Evolutionary conservation across 805 yeast species (phyloP).

Genomic region (Saccharomyces kudriavzevii): DNA sequence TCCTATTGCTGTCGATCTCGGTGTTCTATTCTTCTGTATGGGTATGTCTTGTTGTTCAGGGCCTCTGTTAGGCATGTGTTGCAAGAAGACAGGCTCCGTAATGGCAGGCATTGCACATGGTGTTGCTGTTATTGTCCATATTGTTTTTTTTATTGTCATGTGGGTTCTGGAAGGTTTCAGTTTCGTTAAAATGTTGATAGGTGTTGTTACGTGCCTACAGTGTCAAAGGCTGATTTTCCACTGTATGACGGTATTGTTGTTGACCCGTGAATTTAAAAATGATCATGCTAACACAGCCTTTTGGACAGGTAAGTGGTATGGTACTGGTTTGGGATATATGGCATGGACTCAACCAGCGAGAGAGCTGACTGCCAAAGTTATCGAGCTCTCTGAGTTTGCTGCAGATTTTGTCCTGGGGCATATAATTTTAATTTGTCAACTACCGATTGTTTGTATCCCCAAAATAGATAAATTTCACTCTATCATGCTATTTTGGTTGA

Average conservation of each 20-base stretch:
- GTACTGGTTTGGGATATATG: constrained; percentile 81
- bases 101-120: constrained; percentile 96
- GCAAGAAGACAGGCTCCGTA: constrained; percentile 94
- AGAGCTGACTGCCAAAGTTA: constrained; percentile 87
- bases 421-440: constrained; percentile 72
- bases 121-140: constrained; percentile 77
- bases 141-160: constrained; percentile 84
- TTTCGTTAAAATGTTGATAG: constrained; percentile 79
- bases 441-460: constrained; percentile 81
- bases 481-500: constrained; percentile 95
- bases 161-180: constrained; percentile 94
- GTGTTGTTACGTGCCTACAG: constrained; percentile 73
- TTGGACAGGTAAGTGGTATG: constrained; percentile 99
- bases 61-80: constrained; percentile 85
- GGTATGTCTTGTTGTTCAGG: constrained; percentile 93
- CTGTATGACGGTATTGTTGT: constrained; percentile 61
- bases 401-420: constrained; percentile 96
- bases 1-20: constrained; percentile 85
- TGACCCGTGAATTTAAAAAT: constrained; percentile 92
- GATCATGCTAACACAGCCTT: constrained; percentile 94
- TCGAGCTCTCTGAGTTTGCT: constrained; percentile 90
- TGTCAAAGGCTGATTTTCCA: constrained; percentile 83
- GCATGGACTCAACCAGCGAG: constrained; percentile 94
- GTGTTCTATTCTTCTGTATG: constrained; percentile 65
- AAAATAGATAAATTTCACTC: constrained; percentile 95